Base-by-base conservation (phyloP, 176 grass and related monocot genomes). In the Lolium perenne region DNA sequence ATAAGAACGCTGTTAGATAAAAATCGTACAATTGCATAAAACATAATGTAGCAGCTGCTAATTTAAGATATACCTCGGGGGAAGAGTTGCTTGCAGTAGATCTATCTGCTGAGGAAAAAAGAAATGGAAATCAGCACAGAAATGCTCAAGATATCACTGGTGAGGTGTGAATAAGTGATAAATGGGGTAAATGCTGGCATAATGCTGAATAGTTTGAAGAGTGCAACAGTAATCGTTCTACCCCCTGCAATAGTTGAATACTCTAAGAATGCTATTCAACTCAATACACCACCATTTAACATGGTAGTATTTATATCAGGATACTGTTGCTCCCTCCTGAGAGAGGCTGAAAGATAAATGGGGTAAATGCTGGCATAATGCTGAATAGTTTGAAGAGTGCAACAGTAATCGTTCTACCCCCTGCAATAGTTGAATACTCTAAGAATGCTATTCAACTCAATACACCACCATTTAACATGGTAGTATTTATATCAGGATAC, bases 61-160 rank as follows among this genome's bases (percentile, higher is more conserved):
- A 71, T 43, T 82, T 20, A 8, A 50, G 10, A 5, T 48, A 64
- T 88, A 98, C 95, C 93, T 95, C 93, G 4, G 78, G 88, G 18
- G 88, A 98, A 58, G 83, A 94, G 70, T 86, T 86, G 35, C 89
- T 95, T 80, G 78, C 86, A 53, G 79, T 78, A 12, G 78, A 91
- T 87, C 78, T 88, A 83, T 89, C 95, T 73, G 90, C 82, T 82
- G 82, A 22, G 88, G 73, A 18, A 89, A 67, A 91, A 77, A 41
- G 48, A 88, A 75, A 75, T 45, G 74, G 6, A 91, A 67, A 87
- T 78, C 58, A 91, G 75, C 29, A 82, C 46, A 40, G 9, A 76
- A 45, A 50, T 71, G n/a, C 3, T 63, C 26, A 76, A 71, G 15
- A 20, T 40, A 46, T 53, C 49, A 67, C 10, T 69, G 10, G 15